Evolutionary conservation across 352 stramenopile species (phyloP), one percentile per base, ranked within the genome.

Genomic region (Phytophthora cactorum): DNA sequence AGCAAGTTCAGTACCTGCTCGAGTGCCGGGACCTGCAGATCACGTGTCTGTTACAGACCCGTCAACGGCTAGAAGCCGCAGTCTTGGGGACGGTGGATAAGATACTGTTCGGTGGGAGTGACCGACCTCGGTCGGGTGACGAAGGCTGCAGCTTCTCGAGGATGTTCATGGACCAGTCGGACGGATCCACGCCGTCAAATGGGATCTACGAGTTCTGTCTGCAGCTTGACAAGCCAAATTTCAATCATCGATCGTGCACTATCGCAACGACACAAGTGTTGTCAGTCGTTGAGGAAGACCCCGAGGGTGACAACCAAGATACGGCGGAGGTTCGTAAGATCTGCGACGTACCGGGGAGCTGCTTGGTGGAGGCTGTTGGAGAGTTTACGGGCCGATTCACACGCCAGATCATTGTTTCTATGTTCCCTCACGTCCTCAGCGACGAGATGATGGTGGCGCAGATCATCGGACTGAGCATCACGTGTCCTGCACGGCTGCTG

Each of bases 241-340:
- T 73, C 14, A 73, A 73, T 25, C 66, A 73, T 15, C 66, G 60
- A 1, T 72, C 62, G 17, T 75, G 62, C 46, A 44, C 56, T 15
- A 75, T 71, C 50, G 68, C 62, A 36, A 75, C 68, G 43, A 75
- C 68, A 12, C 59, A 73, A 68, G 62, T 75, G 27, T 36, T 66
- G 49, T n/a, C 55, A 0, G 14, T 54, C 27, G 49, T 72, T 5
- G 63, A 68, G n/a, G 63, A 75, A 53, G 62, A 75, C 38, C 50
- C 45, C 4, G 68, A 71, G 29, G 62, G 22, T 8, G 67, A 75
- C 38, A 58, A 60, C 10, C n/a, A 68, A 41, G 56, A 68, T 29
- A 41, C 50, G 31, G 56, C 62, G 15, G 22, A 64, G 27, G 62
- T 68, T 31, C 58, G 56, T 4, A 58, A 66, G 22, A 59, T 72